A percentile compares a stretch with the other conserved stretches of the same genome.
Evolutionary conservation across 768 basidiomycete genomes (phyloP).

Genomic region (Daedaleopsis nitida): DNA sequence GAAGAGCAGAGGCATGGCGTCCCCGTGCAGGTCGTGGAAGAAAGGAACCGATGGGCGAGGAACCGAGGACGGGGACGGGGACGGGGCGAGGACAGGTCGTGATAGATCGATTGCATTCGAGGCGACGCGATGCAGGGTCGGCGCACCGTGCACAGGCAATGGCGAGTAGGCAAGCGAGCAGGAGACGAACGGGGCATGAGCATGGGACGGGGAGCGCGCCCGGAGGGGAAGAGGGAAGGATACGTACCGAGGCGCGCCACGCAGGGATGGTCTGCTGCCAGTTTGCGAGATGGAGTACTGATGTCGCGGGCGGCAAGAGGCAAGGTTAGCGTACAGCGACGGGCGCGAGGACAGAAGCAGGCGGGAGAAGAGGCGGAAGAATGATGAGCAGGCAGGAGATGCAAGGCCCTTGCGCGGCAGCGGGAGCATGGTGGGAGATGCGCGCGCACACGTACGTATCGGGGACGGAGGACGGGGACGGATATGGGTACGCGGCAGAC

Average conservation of each 20-base stretch:
- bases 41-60: conserved; percentile 13
- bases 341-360: conserved; percentile 10
- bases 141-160: neutral
- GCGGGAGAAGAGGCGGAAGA: conserved; percentile 9
- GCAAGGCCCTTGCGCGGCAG: conserved; percentile 4
- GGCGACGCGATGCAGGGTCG: neutral
- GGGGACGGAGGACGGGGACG: neutral
- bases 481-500: neutral
- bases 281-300: conserved; percentile 56
- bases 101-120: neutral
- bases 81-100: conserved; percentile 2
- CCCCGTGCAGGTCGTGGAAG: neutral
- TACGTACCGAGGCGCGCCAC: conserved; percentile 55
- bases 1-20: neutral
- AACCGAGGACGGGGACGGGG: neutral
- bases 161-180: neutral
- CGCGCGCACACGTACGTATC: neutral
- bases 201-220: conserved; percentile 14
- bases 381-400: conserved; percentile 5
- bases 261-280: conserved; percentile 54
- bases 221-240: conserved; percentile 3
- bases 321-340: conserved; percentile 6
- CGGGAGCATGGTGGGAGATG: conserved; percentile 1
- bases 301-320: neutral
- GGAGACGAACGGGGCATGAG: neutral